phyloP scores from a whole-genome alignment of 2,329 filamentous ascomycete species.

The Celoporthe dispersa region DNA sequence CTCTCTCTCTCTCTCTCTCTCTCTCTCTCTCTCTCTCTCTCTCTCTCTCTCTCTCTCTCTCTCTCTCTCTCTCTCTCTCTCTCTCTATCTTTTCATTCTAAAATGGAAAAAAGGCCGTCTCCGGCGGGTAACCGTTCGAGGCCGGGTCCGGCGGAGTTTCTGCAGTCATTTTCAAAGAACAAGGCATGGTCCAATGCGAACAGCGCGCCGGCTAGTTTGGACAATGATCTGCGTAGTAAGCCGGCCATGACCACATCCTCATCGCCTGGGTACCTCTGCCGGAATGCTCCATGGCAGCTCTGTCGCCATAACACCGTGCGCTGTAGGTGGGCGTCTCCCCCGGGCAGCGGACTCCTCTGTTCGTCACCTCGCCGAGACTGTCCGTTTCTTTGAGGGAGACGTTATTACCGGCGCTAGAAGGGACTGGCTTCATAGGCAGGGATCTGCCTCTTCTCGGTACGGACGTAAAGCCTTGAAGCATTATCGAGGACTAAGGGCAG shows the following conservation, averaged over 20 bases:
- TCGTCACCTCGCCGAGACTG: neutral
- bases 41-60: neutral
- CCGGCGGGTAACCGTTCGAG: neutral
- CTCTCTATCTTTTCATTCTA: too few relatives aligned
- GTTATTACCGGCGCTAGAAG: neutral
- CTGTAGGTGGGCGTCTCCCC: neutral
- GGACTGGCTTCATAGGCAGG: neutral
- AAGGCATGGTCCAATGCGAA: neutral
- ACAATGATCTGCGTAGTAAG: neutral
- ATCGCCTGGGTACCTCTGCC: neutral
- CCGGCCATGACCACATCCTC: neutral
- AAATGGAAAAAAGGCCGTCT: neutral
- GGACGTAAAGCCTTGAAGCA: neutral
- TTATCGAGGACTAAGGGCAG: neutral
- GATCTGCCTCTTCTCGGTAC: neutral
- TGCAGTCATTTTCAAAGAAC: neutral
- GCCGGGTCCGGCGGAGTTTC: neutral
- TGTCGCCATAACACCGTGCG: neutral
- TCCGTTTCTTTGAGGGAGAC: constrained; percentile 1
- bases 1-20: neutral
- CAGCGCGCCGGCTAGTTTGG: neutral
- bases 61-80: neutral
- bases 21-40: too few relatives aligned
- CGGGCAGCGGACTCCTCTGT: neutral
- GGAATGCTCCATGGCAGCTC: neutral